These are phyloP conservation scores for Phytophthora hibernalis DNA, from an alignment of 352 stramenopile genomes.

Conservation along the genomic window DNA sequence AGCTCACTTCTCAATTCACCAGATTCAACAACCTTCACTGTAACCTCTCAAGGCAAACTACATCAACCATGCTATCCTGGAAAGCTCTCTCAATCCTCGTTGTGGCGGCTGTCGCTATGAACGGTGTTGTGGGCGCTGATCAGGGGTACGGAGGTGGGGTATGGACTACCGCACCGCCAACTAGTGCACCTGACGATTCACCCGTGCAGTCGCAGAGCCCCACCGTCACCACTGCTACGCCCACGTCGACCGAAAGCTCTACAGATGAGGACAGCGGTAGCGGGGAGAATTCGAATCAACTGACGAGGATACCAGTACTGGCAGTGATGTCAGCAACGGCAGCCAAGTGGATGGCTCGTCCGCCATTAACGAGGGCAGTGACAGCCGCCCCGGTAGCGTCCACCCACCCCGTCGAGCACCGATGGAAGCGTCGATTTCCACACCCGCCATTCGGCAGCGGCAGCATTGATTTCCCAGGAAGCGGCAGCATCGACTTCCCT, in stretches of 20 bases:
- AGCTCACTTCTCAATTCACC: neutral
- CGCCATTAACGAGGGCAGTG: conserved; percentile 4
- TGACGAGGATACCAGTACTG: neutral
- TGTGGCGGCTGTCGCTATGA: neutral
- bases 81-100: conserved; percentile 17
- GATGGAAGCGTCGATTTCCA: neutral
- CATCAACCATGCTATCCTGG: conserved; percentile 12
- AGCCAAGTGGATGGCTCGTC: conserved; percentile 17
- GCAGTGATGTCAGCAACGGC: neutral
- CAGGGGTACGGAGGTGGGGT: conserved; percentile 26
- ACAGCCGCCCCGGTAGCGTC: neutral
- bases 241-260: conserved; percentile 17
- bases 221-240: neutral
- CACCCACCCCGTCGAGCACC: neutral
- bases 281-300: conserved; percentile 1
- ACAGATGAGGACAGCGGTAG: neutral
- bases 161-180: conserved; percentile 13
- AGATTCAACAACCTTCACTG: neutral
- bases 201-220: conserved; percentile 1
- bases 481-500: neutral
- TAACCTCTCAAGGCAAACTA: neutral
- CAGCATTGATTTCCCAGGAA: neutral
- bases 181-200: neutral
- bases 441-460: neutral
- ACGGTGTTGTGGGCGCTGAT: conserved; percentile 14